Percentiles rank a stretch among this genome's conserved stretches.
These are phyloP conservation scores for Ramalina intermedia DNA, from an alignment of 495 filamentous ascomycete genomes.

Conservation along the genomic window DNA sequence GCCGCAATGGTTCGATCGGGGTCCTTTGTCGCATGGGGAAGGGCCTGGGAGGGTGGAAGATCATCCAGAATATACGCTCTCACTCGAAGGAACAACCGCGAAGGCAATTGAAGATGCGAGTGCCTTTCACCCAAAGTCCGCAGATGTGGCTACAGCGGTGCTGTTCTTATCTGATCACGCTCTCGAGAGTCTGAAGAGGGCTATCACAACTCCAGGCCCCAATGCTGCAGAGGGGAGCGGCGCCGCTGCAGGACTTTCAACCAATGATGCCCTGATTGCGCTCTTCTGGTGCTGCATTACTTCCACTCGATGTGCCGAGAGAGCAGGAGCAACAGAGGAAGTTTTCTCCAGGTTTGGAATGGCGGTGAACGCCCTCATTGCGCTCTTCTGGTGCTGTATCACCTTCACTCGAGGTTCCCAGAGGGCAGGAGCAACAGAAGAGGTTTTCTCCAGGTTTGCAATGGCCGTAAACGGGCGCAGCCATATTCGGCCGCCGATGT, in stretches of 20 bases:
- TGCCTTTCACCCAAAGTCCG: background rate
- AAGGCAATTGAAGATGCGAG: constrained; percentile 1
- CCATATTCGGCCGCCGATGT: too few species aligned
- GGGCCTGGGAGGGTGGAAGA: constrained; percentile 4
- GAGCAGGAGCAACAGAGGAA: background rate
- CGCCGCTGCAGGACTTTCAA: background rate
- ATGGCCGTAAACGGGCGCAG: too few species aligned
- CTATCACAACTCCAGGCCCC: background rate
- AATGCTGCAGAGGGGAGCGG: background rate
- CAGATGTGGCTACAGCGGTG: background rate
- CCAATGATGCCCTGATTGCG: constrained; percentile 10
- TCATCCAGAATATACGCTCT: constrained; percentile 5
- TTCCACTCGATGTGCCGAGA: background rate
- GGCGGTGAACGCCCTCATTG: too few species aligned
- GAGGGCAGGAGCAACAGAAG: too few species aligned
- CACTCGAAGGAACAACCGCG: background rate
- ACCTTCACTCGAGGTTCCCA: too few species aligned
- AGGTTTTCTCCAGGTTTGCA: too few species aligned
- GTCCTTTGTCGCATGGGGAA: constrained; percentile 3
- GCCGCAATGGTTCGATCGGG: constrained; percentile 4
- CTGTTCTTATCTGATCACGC: constrained; percentile 4
- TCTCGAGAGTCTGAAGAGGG: background rate
- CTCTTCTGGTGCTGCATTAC: constrained; percentile 12
- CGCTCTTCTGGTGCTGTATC: too few species aligned
- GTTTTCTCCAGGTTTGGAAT: background rate